phyloP scores from a whole-genome alignment of 257 asterid genomes.

The Lavandula angustifolia region DNA sequence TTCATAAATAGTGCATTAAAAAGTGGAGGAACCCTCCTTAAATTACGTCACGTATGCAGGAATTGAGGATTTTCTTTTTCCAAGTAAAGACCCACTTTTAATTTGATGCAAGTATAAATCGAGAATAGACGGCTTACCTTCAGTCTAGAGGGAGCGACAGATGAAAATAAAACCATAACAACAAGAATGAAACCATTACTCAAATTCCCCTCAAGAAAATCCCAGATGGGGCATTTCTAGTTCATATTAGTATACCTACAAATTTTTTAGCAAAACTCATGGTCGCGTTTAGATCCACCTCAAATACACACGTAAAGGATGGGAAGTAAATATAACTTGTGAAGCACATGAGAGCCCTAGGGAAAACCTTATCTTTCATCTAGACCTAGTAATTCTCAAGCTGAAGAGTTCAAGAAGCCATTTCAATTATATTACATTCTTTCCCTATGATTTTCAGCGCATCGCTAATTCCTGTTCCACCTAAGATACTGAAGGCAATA shows the following conservation, averaged over 20 bases:
- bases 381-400: background rate
- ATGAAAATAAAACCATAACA: too few species aligned
- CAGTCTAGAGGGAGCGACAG: too few species aligned
- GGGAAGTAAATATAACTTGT: background rate
- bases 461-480: background rate
- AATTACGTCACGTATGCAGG: background rate
- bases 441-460: slow-evolving; percentile 5
- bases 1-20: too few species aligned
- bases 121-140: too few species aligned
- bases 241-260: background rate
- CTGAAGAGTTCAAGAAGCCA: slow-evolving; percentile 18
- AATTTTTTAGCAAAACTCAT: background rate
- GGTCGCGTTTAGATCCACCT: background rate
- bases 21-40: too few species aligned
- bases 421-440: background rate
- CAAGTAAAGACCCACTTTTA: too few species aligned
- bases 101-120: too few species aligned
- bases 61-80: background rate
- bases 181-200: too few species aligned
- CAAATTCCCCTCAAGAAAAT: too few species aligned
- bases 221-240: background rate
- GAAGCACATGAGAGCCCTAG: background rate
- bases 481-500: background rate
- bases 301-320: background rate
- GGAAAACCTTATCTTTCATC: background rate